phyloP scores from a whole-genome alignment of 768 basidiomycete species.

The Coprinopsis marcescibilis region DNA sequence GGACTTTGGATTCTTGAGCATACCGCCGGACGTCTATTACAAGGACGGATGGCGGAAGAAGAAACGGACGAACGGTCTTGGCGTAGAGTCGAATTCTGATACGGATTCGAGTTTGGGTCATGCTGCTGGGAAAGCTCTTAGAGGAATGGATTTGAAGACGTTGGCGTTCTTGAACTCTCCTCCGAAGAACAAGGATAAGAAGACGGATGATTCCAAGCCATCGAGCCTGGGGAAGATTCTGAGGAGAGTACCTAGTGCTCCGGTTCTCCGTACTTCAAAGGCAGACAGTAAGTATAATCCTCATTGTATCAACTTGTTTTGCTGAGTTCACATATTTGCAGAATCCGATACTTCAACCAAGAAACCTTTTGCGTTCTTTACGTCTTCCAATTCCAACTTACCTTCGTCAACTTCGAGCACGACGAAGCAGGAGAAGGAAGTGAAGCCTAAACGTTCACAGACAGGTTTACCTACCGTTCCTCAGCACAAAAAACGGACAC shows the following conservation, averaged over 20 bases:
- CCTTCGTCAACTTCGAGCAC: neutral
- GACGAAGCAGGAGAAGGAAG: neutral
- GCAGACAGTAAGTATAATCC: constrained; percentile 5
- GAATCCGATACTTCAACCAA: constrained; percentile 6
- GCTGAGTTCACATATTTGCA: neutral
- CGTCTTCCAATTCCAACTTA: neutral
- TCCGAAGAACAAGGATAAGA: neutral
- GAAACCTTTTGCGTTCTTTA: constrained; percentile 6
- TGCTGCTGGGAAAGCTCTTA: too few species aligned
- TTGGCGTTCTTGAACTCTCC: too few species aligned
- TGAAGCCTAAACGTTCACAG: constrained; percentile 2
- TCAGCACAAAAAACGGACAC: constrained; percentile 33
- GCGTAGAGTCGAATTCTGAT: too few species aligned
- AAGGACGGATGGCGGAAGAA: too few species aligned
- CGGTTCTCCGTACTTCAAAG: too few species aligned
- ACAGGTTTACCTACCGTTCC: neutral
- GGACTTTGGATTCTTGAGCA: too few species aligned
- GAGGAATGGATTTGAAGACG: too few species aligned
- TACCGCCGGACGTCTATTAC: too few species aligned
- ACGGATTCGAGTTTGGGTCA: too few species aligned
- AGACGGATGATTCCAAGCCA: neutral
- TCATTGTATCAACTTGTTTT: neutral
- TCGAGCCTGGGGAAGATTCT: too few species aligned
- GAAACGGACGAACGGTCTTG: too few species aligned
- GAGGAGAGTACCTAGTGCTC: too few species aligned